phyloP scores from a whole-genome alignment of 2,329 filamentous ascomycete genomes.

The Aspergillus japonicus region DNA sequence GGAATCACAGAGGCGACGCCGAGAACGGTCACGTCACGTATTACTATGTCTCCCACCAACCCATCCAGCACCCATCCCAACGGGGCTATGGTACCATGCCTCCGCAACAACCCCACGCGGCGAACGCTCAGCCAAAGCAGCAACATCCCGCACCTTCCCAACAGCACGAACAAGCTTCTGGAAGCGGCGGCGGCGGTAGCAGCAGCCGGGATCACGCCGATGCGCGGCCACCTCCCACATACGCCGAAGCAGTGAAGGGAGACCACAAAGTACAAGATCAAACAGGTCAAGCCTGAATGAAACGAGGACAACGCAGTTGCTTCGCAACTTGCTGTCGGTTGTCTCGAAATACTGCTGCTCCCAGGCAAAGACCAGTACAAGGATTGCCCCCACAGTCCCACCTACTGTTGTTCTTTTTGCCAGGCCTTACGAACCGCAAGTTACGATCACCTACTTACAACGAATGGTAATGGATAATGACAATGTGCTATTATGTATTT shows the following conservation, averaged over 20 bases:
- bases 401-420: not conserved
- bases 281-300: conserved; percentile 8
- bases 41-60: conserved; percentile 66
- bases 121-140: conserved; percentile 6
- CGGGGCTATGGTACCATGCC: conserved; percentile 43
- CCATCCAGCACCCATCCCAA: conserved; percentile 35
- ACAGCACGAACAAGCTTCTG: conserved; percentile 24
- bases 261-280: conserved; percentile 87
- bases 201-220: conserved; percentile 35
- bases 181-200: conserved; percentile 22
- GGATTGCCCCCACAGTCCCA: not conserved
- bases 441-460: not conserved
- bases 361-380: not conserved
- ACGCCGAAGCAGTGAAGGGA: conserved; percentile 83
- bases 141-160: conserved; percentile 22
- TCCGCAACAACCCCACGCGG: conserved; percentile 24
- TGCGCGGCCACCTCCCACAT: conserved; percentile 68
- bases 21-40: conserved; percentile 63
- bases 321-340: not conserved
- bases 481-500: conserved; percentile 7
- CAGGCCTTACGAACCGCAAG: not conserved
- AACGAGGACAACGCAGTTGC: not conserved
- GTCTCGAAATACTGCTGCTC: not conserved
- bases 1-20: conserved; percentile 35
- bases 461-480: conserved; percentile 1